These are phyloP conservation scores for Gymnopilus junonius DNA, from an alignment of 768 basidiomycete genomes.

Conservation along the genomic window DNA sequence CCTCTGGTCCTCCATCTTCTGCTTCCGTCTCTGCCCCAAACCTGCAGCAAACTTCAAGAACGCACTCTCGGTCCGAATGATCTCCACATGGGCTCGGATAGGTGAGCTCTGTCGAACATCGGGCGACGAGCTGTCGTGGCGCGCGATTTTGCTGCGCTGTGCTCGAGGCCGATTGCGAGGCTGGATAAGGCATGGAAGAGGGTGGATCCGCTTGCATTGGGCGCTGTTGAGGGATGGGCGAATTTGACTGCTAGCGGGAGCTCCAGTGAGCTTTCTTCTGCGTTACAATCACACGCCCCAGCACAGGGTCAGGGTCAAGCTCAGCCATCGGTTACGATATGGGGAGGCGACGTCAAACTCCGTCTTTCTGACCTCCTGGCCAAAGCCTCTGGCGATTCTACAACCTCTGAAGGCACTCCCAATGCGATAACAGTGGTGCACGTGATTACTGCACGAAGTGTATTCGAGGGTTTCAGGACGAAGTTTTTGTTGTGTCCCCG, in stretches of 20 bases:
- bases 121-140: constrained; percentile 84
- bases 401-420: constrained; percentile 42
- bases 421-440: constrained; percentile 46
- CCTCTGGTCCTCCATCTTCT: background rate
- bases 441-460: constrained; percentile 42
- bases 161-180: constrained; percentile 74
- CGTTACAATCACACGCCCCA: background rate
- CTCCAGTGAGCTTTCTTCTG: background rate
- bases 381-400: constrained; percentile 45
- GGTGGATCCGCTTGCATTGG: constrained; percentile 61
- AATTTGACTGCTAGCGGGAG: constrained; percentile 37
- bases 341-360: constrained; percentile 66
- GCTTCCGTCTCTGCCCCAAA: background rate
- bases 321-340: constrained; percentile 56
- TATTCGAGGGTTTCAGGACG: constrained; percentile 59
- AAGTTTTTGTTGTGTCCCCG: constrained; percentile 57
- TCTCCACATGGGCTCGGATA: constrained; percentile 72
- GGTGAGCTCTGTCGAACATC: constrained; percentile 73
- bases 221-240: constrained; percentile 71
- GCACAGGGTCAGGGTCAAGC: background rate
- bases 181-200: constrained; percentile 83
- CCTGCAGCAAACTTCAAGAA: constrained; percentile 49
- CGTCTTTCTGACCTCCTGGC: constrained; percentile 51
- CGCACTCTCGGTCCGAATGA: constrained; percentile 75
- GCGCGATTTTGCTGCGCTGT: constrained; percentile 73